Evolutionary conservation across 2,329 filamentous ascomycete genomes (phyloP), one percentile per base, ranked within the genome.

Genomic region (Emergomyces pasteurianus): DNA sequence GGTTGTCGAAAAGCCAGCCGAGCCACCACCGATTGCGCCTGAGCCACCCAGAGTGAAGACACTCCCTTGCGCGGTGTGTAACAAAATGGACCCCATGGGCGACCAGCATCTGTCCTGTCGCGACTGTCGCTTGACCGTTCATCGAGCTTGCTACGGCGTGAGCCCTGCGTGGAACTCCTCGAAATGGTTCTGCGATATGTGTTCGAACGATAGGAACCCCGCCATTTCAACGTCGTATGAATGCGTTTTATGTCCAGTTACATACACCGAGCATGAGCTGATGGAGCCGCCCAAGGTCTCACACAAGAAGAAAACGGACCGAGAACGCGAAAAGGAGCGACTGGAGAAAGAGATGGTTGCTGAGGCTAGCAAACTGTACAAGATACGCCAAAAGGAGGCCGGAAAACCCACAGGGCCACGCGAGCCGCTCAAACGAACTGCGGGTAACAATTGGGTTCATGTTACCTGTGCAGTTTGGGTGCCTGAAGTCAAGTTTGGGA

Each of bases 381-480:
- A 85, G 47, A 88, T 88, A 71, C 86, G 85, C 69, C 92, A 99
- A 74, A 84, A 90, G 70, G 88, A 92, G 63, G 84, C 87, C 68
- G 90, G 91, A 66, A 88, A 92, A 55, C 92, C 94, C 0, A 75
- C 87, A 42, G 84, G 90, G 65, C 94, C 94, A 31, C 85, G 94
- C 55, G 94, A 97, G 72, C 88, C 94, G 3, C 79, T 99, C 64
- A 99, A 99, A 76, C 85, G 90, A 56, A 99, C 94, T 0, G 89
- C 88, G 3, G 91, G 95, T 71, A 97, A 97, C 76, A 97, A 97
- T 70, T 99, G 94, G 94, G 90, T 96, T 18, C 94, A 99, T 72
- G 90, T 97, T 34, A 87, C 88, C 43, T 99, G 94, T 70, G 92
- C 94, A 1, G 80, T 96, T 21, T 97, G 90, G 86, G 92, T 88